Percentiles rank a stretch among this genome's conserved stretches.
Evolutionary conservation across 2,329 filamentous ascomycete species (phyloP).

Genomic region (Pseudocercospora vitis): DNA sequence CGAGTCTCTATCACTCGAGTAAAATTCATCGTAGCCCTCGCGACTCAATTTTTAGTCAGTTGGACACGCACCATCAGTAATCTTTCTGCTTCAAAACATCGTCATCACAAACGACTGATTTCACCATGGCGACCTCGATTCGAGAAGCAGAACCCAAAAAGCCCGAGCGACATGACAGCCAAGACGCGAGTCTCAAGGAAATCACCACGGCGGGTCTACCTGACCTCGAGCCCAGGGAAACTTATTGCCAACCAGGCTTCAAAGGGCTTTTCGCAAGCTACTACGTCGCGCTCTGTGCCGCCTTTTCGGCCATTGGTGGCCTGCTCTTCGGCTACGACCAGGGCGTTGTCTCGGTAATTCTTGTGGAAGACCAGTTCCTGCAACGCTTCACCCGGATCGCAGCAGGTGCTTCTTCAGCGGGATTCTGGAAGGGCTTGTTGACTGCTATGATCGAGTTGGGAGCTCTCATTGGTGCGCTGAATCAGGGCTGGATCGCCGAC

Average conservation of each 20-base stretch:
- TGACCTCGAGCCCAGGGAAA: slow-evolving; percentile 18
- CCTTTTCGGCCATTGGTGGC: slow-evolving; percentile 48
- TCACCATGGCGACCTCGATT: slow-evolving; percentile 3
- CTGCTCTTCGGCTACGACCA: slow-evolving; percentile 47
- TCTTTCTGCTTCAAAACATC: too few species aligned
- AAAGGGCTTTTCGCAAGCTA: slow-evolving; percentile 49
- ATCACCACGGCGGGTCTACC: not conserved
- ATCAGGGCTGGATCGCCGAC: slow-evolving; percentile 42
- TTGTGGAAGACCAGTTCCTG: slow-evolving; percentile 50
- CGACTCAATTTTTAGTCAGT: not conserved
- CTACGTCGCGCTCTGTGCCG: slow-evolving; percentile 54
- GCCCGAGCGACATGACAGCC: slow-evolving; percentile 3
- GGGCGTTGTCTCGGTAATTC: slow-evolving; percentile 42
- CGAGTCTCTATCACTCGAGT: not conserved
- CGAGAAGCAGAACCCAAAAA: slow-evolving; percentile 9
- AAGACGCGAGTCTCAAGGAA: slow-evolving; percentile 4
- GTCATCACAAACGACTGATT: too few species aligned
- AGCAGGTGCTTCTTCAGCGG: slow-evolving; percentile 48
- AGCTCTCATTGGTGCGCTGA: slow-evolving; percentile 40
- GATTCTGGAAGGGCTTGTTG: slow-evolving; percentile 65
- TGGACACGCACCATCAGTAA: not conserved
- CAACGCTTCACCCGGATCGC: slow-evolving; percentile 40
- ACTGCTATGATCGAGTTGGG: slow-evolving; percentile 48
- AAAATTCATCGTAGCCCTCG: not conserved
- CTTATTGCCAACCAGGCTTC: slow-evolving; percentile 39